A percentile compares a stretch with the other conserved stretches of the same genome.
Evolutionary conservation across 257 asterid species (phyloP).

Genomic region (Datura wrightii): DNA sequence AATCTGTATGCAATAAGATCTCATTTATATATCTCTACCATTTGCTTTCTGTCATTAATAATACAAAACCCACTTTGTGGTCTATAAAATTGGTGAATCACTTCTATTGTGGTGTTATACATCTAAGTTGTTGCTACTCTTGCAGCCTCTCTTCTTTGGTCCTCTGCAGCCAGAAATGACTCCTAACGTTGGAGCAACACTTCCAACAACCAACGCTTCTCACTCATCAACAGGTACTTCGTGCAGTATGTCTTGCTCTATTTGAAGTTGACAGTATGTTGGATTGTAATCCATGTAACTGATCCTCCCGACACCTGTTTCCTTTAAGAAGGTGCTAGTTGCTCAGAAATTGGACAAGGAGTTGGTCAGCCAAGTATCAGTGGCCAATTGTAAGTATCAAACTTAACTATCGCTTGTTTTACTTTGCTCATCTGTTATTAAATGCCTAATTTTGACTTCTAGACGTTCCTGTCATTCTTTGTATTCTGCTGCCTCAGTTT

Average conservation of each 20-base stretch:
- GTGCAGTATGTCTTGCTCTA: neutral
- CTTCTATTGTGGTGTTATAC: neutral
- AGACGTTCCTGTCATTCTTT: neutral
- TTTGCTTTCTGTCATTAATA: neutral
- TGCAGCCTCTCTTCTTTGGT: neutral
- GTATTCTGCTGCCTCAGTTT: neutral
- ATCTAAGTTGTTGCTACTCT: neutral
- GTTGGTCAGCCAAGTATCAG: neutral
- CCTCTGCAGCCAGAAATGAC: slow-evolving; percentile 18
- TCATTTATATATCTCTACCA: neutral
- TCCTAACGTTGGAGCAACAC: neutral
- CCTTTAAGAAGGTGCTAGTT: neutral
- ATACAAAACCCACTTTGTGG: neutral
- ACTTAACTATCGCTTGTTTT: neutral
- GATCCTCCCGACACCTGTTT: neutral
- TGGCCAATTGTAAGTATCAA: slow-evolving; percentile 33
- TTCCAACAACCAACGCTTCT: neutral
- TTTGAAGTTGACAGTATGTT: neutral
- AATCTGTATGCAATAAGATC: neutral
- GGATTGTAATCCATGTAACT: neutral
- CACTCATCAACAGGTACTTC: neutral
- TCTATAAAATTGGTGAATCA: neutral
- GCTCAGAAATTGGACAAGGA: slow-evolving; percentile 27
- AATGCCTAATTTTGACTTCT: neutral
- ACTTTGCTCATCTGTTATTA: neutral